These are phyloP conservation scores for Starmerella roubikii DNA, from an alignment of 805 yeast genomes.

Conservation along the genomic window DNA sequence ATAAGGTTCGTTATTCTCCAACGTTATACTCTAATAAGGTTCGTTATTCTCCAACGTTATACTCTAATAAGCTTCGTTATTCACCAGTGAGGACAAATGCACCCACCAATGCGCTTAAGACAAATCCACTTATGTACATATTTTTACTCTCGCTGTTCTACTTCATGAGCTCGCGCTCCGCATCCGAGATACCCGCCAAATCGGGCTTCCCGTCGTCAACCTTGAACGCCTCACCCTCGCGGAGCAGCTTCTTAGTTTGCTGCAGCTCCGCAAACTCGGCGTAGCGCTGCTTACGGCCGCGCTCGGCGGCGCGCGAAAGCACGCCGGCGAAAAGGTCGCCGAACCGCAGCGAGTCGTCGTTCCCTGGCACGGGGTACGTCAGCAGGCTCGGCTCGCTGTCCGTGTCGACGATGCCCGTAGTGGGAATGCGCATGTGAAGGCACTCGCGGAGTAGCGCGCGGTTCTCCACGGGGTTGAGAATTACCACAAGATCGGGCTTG, in stretches of 20 bases:
- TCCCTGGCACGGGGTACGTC: constrained; percentile 92
- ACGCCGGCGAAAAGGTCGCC: constrained; percentile 71
- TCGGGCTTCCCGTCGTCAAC: constrained; percentile 2
- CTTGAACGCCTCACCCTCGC: constrained; percentile 13
- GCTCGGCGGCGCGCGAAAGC: constrained; percentile 70
- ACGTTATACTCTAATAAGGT: too few relatives aligned
- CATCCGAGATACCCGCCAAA: background rate
- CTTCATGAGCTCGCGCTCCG: constrained; percentile 2
- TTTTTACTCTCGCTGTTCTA: background rate
- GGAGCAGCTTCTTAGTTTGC: constrained; percentile 15
- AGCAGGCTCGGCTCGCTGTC: constrained; percentile 81
- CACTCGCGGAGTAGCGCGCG: constrained; percentile 73
- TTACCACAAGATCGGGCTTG: constrained; percentile 78
- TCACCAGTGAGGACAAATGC: too few relatives aligned
- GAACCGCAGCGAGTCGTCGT: constrained; percentile 80
- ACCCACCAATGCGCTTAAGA: too few relatives aligned
- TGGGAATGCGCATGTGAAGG: constrained; percentile 68
- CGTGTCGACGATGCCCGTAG: constrained; percentile 87
- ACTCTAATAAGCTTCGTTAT: too few relatives aligned
- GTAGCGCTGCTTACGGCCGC: constrained; percentile 52
- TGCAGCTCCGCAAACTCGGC: constrained; percentile 28
- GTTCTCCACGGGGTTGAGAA: constrained; percentile 80
- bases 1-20: too few relatives aligned
- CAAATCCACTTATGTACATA: background rate
- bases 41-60: too few relatives aligned